A percentile compares a stretch with the other conserved stretches of the same genome.
phyloP scores from a whole-genome alignment of 2,329 filamentous ascomycete species.

The Saccharata proteae region DNA sequence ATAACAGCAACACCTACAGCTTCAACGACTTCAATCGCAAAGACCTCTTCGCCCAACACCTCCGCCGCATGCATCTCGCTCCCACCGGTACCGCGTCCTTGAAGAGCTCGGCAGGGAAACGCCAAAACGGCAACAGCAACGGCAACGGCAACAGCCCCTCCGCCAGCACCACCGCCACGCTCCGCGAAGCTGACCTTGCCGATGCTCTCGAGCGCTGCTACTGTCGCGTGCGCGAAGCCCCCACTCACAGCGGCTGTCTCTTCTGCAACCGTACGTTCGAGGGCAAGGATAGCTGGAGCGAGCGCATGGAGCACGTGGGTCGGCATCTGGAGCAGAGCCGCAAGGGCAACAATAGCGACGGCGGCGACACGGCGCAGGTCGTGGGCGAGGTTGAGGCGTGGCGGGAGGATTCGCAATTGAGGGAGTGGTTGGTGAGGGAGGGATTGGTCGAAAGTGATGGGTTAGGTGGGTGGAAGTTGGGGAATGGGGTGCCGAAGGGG shows the following conservation, averaged over 20 bases:
- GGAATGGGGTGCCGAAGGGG: constrained; percentile 14
- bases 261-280: constrained; percentile 53
- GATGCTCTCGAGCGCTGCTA: constrained; percentile 47
- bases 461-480: constrained; percentile 20
- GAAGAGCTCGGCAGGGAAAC: constrained; percentile 13
- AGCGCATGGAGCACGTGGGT: constrained; percentile 78
- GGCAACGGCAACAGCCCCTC: constrained; percentile 6
- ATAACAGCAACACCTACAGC: constrained; percentile 14
- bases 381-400: constrained; percentile 12
- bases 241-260: constrained; percentile 49
- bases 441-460: constrained; percentile 22
- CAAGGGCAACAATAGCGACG: constrained; percentile 12
- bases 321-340: constrained; percentile 57
- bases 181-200: constrained; percentile 42
- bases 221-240: constrained; percentile 48
- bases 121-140: constrained; percentile 29
- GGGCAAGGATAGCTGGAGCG: constrained; percentile 59
- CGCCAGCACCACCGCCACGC: constrained; percentile 3
- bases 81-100: constrained; percentile 13
- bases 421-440: constrained; percentile 28
- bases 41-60: constrained; percentile 81
- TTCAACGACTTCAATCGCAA: constrained; percentile 75
- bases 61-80: constrained; percentile 70
- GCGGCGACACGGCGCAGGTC: constrained; percentile 11
- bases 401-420: constrained; percentile 18